phyloP scores from a whole-genome alignment of 805 yeast genomes.

The Saccharomycopsis guyanensis region DNA sequence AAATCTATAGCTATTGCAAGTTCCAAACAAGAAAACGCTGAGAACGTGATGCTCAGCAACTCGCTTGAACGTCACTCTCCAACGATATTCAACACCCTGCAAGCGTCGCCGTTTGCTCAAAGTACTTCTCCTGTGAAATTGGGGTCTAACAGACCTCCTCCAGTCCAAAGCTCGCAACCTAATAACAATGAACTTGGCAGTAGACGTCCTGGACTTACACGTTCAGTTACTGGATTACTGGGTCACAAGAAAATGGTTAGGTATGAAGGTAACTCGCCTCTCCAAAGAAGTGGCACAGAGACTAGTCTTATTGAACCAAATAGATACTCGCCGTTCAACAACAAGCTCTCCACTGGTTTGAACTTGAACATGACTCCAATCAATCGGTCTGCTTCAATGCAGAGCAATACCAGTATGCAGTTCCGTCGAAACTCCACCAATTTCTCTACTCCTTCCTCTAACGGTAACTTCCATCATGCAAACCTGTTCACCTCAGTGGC shows the following conservation, averaged over 20 bases:
- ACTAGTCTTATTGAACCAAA: neutral
- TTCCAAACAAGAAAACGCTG: too few species aligned
- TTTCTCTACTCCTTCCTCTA: slow-evolving; percentile 3
- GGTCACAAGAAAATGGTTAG: neutral
- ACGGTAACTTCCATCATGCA: too few species aligned
- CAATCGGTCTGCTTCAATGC: neutral
- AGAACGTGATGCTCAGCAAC: too few species aligned
- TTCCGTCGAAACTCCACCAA: slow-evolving; percentile 1
- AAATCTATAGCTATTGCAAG: too few species aligned
- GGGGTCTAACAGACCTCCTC: too few species aligned
- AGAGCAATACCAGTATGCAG: neutral
- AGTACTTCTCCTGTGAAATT: neutral
- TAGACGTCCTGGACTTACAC: neutral
- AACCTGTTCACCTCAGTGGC: slow-evolving; percentile 2
- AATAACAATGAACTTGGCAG: neutral
- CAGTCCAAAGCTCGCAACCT: too few species aligned
- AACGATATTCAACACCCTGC: neutral
- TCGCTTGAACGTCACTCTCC: neutral
- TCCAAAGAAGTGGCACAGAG: slow-evolving; percentile 3
- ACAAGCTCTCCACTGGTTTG: too few species aligned
- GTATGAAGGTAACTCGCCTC: neutral
- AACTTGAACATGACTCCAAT: slow-evolving; percentile 10
- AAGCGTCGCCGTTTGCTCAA: neutral
- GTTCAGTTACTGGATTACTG: neutral
- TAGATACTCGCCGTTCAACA: neutral